Conservation (phyloP, 2,329 filamentous ascomycete species). For the Davidsoniella eucalypti region DNA sequence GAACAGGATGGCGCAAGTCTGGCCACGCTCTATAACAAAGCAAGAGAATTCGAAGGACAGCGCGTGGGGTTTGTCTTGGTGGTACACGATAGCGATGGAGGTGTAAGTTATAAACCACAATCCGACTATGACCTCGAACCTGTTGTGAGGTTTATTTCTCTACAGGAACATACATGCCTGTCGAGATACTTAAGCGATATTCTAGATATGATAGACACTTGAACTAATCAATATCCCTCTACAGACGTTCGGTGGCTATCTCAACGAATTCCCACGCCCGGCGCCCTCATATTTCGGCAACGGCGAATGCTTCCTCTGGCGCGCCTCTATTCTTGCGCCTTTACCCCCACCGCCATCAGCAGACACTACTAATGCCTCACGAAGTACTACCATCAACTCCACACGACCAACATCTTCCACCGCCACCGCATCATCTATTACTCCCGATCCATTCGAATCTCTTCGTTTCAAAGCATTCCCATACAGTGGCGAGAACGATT, state of each 20-base stretch:
- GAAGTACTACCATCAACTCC: conserved; percentile 25
- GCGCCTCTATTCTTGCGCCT: conserved; percentile 41
- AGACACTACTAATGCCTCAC: conserved; percentile 31
- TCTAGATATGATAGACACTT: background rate
- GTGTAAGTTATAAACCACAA: conserved; percentile 33
- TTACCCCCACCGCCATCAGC: conserved; percentile 34
- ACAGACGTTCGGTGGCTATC: conserved; percentile 78
- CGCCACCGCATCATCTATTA: conserved; percentile 16
- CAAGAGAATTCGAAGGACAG: conserved; percentile 46
- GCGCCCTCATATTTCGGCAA: conserved; percentile 81
- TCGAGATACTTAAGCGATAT: background rate
- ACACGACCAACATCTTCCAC: conserved; percentile 10
- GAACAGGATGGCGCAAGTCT: conserved; percentile 85
- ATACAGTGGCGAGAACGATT: conserved; percentile 91
- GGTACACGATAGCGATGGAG: conserved; percentile 59
- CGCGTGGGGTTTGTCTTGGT: conserved; percentile 84
- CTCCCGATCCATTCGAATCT: conserved; percentile 32
- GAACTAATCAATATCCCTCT: background rate
- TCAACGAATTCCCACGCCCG: conserved; percentile 75
- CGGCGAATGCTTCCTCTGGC: conserved; percentile 72
- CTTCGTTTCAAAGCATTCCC: conserved; percentile 96
- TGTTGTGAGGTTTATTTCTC: no score
- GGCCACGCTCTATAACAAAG: conserved; percentile 69
- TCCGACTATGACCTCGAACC: no score
- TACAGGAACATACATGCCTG: background rate